phyloP scores from a whole-genome alignment of 192 early-diverging fungal genomes.

The Endogone sp. region DNA sequence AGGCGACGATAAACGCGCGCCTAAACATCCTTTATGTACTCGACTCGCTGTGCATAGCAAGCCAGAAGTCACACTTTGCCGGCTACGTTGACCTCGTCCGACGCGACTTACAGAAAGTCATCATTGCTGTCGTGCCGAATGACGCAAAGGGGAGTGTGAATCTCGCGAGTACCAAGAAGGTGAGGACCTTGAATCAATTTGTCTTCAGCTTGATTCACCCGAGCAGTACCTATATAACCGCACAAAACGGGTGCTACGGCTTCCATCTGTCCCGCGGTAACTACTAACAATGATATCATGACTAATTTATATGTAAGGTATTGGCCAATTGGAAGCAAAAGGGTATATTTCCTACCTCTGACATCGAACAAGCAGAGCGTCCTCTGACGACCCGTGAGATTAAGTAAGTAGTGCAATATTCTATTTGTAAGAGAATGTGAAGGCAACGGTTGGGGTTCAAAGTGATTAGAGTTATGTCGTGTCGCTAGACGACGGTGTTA shows the following conservation, averaged over 20 bases:
- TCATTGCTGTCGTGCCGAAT: slow-evolving; percentile 36
- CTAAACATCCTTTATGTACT: slow-evolving; percentile 58
- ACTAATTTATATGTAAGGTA: slow-evolving; percentile 10
- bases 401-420: slow-evolving; percentile 21
- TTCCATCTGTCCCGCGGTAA: too few relatives aligned
- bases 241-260: too few relatives aligned
- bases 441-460: too few relatives aligned
- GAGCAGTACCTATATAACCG: too few relatives aligned
- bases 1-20: slow-evolving; percentile 42
- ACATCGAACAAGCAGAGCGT: slow-evolving; percentile 34
- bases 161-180: slow-evolving; percentile 46
- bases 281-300: too few relatives aligned
- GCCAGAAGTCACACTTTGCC: slow-evolving; percentile 36
- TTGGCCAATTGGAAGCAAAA: slow-evolving; percentile 31
- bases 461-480: too few relatives aligned
- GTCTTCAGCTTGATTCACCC: too few relatives aligned
- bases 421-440: too few relatives aligned
- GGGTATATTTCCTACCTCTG: slow-evolving; percentile 18
- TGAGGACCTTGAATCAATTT: slow-evolving; percentile 8
- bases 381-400: slow-evolving; percentile 31
- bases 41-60: slow-evolving; percentile 45
- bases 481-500: too few relatives aligned
- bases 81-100: slow-evolving; percentile 47
- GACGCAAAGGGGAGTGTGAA: slow-evolving; percentile 50
- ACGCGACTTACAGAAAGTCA: slow-evolving; percentile 35